phyloP scores from a whole-genome alignment of 305 asterid genomes.

The Andrographis paniculata region DNA sequence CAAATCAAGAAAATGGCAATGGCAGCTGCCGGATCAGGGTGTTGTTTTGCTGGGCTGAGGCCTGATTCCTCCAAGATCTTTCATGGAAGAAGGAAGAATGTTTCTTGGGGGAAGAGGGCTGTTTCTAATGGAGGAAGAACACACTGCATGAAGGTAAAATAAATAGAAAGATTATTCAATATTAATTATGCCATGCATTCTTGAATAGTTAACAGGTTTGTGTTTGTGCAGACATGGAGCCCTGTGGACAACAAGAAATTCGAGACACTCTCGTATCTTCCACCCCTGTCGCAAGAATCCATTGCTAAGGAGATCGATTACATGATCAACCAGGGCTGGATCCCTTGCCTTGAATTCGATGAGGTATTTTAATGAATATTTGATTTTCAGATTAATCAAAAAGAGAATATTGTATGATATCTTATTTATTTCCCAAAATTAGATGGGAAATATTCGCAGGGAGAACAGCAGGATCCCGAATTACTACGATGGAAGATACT shows the following conservation, averaged over 20 bases:
- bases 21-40: slow-evolving; percentile 22
- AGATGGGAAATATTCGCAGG: slow-evolving; percentile 45
- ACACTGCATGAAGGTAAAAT: slow-evolving; percentile 46
- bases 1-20: slow-evolving; percentile 24
- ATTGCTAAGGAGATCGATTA: slow-evolving; percentile 41
- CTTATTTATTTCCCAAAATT: background rate
- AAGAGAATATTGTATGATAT: background rate
- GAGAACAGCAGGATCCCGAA: slow-evolving; percentile 50
- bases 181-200: background rate
- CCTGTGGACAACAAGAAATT: slow-evolving; percentile 39
- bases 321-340: slow-evolving; percentile 38
- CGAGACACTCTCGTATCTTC: slow-evolving; percentile 49
- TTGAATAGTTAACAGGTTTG: background rate
- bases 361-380: slow-evolving; percentile 17
- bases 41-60: slow-evolving; percentile 14
- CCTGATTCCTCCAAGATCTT: slow-evolving; percentile 18
- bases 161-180: background rate
- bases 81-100: slow-evolving; percentile 10
- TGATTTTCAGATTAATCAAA: background rate
- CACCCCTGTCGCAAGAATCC: slow-evolving; percentile 37
- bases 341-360: slow-evolving; percentile 56
- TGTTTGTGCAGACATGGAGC: slow-evolving; percentile 36
- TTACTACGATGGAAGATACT: slow-evolving; percentile 63
- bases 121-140: slow-evolving; percentile 35
- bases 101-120: slow-evolving; percentile 27